Base-by-base conservation (phyloP, 768 basidiomycete genomes). In the Lactarius sp. region DNA sequence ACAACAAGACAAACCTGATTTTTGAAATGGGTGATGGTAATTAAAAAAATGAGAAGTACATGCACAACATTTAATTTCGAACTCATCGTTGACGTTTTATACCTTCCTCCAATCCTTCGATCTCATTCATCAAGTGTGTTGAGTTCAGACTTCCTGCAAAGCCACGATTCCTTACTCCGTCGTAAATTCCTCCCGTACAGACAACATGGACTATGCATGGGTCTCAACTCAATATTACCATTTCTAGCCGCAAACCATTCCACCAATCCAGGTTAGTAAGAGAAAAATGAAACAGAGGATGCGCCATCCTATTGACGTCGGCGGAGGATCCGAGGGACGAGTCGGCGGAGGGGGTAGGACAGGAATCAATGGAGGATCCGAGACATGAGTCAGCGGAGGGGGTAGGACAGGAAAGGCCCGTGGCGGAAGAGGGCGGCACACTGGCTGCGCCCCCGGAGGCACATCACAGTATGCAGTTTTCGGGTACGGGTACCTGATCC, bases 371-470 rank as follows among this genome's bases (percentile, higher is more conserved):
- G 59, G 54, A 27, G 27, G 27, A 27, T 27, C 27, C 2, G 27
- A 27, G 27, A 27, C 27, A 27, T 3, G 27, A 27, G 27, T 2
- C 1, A 2, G 27, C 27, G 27, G 27, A 18, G 73, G 65, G 8
- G 72, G 13, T 70, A 1, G 71, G 73, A 4, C 0, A 14, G 27
- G 27, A 42, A 73, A 74, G 33, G 71, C 52, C 2, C 62, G 56
- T 7, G 71, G 70, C 1, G 80, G 80, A 18, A 81, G 73, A 0
- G 77, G 78, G 13, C 79, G 74, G 51, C 80, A 81, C 44, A 80
- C 61, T 3, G 72, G 66, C 5, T 69, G 49, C 71, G 79, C 76
- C 61, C 76, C 77, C 5, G 65, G 37, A 6, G 80, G 80, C 9
- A 76, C 63, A 0, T 73, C 73, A n/a, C n/a, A n/a, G n/a, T n/a